Percentiles rank a stretch among this genome's conserved stretches.
These are phyloP conservation scores for Mytilinidion resinicola DNA, from an alignment of 495 filamentous ascomycete species.

Conservation along the genomic window DNA sequence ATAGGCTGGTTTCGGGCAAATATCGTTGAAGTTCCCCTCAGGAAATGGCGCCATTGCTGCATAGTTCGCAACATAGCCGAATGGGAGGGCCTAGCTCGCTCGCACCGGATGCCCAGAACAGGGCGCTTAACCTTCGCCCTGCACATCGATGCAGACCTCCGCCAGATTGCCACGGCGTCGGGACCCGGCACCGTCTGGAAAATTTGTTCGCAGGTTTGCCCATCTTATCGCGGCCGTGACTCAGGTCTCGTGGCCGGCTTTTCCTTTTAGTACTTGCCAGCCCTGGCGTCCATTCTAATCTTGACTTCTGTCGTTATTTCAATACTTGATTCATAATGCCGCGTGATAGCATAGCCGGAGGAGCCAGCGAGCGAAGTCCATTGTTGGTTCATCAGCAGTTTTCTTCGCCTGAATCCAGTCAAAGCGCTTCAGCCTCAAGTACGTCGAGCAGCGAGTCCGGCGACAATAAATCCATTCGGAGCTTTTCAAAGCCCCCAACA, in stretches of 20 bases:
- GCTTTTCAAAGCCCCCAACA: neutral
- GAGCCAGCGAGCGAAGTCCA: neutral
- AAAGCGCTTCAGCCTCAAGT: neutral
- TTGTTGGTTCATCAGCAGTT: neutral
- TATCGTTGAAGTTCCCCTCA: neutral
- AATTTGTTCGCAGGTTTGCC: neutral
- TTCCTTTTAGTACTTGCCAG: neutral
- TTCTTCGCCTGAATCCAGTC: neutral
- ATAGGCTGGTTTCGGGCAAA: neutral
- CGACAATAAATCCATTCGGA: neutral
- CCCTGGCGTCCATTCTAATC: neutral
- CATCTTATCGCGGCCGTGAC: neutral
- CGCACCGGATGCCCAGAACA: neutral
- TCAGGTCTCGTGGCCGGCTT: neutral
- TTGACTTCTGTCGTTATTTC: neutral
- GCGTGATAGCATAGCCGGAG: neutral
- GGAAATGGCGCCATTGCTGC: neutral
- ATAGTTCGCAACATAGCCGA: neutral
- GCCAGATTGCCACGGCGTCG: neutral
- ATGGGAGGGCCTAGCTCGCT: neutral
- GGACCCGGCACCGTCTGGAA: neutral
- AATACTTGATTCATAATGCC: neutral
- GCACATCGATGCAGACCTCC: neutral
- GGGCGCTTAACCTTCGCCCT: neutral
- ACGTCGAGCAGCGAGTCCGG: neutral